Base-by-base conservation (phyloP, 257 asterid genomes). In the Solanum chaucha region DNA sequence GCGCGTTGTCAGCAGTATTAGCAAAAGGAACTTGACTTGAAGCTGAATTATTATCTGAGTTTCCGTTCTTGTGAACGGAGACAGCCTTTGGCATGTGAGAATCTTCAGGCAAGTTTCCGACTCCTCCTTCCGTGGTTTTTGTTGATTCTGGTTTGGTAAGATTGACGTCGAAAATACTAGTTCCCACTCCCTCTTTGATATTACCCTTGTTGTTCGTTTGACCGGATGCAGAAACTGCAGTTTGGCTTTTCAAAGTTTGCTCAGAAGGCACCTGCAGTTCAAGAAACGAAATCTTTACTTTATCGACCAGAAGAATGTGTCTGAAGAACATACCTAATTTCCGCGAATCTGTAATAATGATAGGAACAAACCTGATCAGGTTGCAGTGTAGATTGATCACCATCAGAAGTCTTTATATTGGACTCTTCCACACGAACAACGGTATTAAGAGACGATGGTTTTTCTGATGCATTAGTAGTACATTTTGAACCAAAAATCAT, bases 151-250 rank as follows among this genome's bases (percentile, higher is more conserved):
- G 84, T 36, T 89, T 83, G 41, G 86, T 68, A 77, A 93, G 71
- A 85, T 90, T 88, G 90, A 95, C 92, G 87, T 92, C 93, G 40
- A 90, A 95, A 34, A 93, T 94, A 74, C 89, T 93, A 88, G 90
- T 87, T 65, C 90, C 89, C 9, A 73, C 84, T 87, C 89, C 94
- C 88, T 92, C 94, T 38, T 90, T 87, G 84, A 94, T 90, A 61
- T 92, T 85, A 48, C 59, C 81, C 5, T 86, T 93, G 87, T 89
- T 93, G 87, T 91, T 92, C n/a, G 78, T 89, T 84, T 74, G 89
- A 44, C 80, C 87, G 38, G 88, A 68, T 26, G 89, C 87, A 85
- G 89, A 86, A 6, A 88, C 86, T 9, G 88, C 86, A 24, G 83
- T 40, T 36, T 84, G 89, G 67, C 86, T 85, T 77, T 87, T 89